These are phyloP conservation scores for Sporisorium reilianum DNA, from an alignment of 1,284 basidiomycete genomes.

Conservation along the genomic window DNA sequence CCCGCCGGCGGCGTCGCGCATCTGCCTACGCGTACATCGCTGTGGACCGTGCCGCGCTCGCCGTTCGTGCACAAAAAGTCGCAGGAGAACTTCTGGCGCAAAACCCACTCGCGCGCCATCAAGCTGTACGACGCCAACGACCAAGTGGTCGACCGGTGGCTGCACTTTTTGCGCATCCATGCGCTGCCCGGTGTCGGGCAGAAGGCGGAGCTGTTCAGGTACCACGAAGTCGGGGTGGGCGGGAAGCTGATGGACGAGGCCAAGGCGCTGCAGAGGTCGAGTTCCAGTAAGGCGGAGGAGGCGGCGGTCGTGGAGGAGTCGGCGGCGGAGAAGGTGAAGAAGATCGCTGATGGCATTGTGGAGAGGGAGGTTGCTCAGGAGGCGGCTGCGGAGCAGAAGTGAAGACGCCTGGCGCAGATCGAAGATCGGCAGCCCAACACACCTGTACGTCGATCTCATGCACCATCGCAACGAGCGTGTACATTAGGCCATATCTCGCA, in stretches of 20 bases:
- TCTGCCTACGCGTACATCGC: slow-evolving; percentile 81
- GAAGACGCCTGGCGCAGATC: background rate
- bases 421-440: background rate
- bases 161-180: slow-evolving; percentile 83
- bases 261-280: slow-evolving; percentile 30
- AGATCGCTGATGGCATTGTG: slow-evolving; percentile 49
- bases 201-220: slow-evolving; percentile 79
- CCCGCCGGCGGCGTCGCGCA: slow-evolving; percentile 79
- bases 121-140: slow-evolving; percentile 90
- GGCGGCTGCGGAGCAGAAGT: slow-evolving; percentile 27
- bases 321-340: slow-evolving; percentile 35
- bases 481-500: background rate
- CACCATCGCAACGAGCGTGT: background rate
- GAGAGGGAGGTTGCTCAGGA: slow-evolving; percentile 44
- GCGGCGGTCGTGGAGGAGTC: background rate
- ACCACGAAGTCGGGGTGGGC: slow-evolving; percentile 40
- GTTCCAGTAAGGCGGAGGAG: background rate
- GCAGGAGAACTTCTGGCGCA: slow-evolving; percentile 94
- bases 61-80: slow-evolving; percentile 95
- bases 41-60: slow-evolving; percentile 87
- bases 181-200: slow-evolving; percentile 87
- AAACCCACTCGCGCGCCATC: slow-evolving; percentile 84
- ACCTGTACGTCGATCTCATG: background rate
- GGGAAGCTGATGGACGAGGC: slow-evolving; percentile 47
- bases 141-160: slow-evolving; percentile 83